Percentiles rank a stretch among this genome's conserved stretches.
Evolutionary conservation across 805 yeast species (phyloP).

Genomic region (Pichia sporocuriosa): DNA sequence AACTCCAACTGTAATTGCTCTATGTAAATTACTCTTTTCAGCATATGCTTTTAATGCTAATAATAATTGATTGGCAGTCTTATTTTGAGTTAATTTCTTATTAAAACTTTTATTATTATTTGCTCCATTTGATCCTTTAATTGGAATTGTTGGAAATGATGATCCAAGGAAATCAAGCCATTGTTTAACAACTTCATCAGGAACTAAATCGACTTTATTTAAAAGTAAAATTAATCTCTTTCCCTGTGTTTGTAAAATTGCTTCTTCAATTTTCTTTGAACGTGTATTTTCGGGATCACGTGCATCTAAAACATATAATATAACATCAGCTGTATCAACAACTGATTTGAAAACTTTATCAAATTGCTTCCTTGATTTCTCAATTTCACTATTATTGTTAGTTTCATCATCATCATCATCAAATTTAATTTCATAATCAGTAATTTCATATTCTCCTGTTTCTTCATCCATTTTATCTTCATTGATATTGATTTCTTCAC

Average conservation of each 20-base stretch:
- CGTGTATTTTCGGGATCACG: conserved; percentile 96
- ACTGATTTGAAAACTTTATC: conserved; percentile 92
- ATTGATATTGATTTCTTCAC: conserved; percentile 37
- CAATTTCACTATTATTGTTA: conserved; percentile 41
- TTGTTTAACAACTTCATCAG: conserved; percentile 70
- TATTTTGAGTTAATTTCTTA: conserved; percentile 62
- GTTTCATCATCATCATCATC: conserved; percentile 28
- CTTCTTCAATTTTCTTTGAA: conserved; percentile 85
- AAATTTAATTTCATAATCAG: conserved; percentile 41
- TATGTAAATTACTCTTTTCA: conserved; percentile 71
- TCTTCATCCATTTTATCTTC: conserved; percentile 39
- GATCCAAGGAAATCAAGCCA: conserved; percentile 79
- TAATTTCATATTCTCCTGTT: conserved; percentile 48
- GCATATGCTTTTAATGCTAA: conserved; percentile 84
- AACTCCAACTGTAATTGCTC: conserved; percentile 89
- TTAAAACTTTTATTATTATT: conserved; percentile 62
- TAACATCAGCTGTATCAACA: conserved; percentile 86
- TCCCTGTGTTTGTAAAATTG: conserved; percentile 69
- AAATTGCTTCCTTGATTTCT: conserved; percentile 80
- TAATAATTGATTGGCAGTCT: conserved; percentile 67
- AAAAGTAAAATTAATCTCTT: conserved; percentile 81
- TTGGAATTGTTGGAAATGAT: conserved; percentile 87
- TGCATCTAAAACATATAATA: conserved; percentile 91
- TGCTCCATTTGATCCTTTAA: conserved; percentile 73
- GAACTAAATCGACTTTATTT: conserved; percentile 90